Conservation (phyloP, 83 land plant genomes). For the Isoetes engelmannii region DNA sequence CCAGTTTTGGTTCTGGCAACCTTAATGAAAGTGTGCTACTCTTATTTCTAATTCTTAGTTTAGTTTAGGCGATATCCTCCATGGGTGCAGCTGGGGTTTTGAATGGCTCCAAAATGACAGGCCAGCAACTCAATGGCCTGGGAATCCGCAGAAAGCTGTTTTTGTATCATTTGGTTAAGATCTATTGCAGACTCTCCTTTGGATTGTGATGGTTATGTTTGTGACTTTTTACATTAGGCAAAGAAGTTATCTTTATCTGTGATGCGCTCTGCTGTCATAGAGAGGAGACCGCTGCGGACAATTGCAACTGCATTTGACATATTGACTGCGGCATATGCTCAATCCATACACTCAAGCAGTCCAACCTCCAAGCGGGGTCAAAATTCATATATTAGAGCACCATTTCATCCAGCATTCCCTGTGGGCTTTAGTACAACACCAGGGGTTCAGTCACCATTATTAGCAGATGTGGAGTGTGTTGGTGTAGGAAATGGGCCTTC, state of each 20-base stretch:
- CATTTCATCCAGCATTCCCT: background rate
- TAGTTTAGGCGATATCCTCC: background rate
- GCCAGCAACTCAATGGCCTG: no score
- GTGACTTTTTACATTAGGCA: slow-evolving; percentile 36
- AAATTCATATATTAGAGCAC: background rate
- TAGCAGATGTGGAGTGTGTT: background rate
- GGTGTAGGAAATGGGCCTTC: background rate
- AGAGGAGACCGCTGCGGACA: slow-evolving; percentile 57
- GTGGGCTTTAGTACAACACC: background rate
- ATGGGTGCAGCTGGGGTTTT: background rate
- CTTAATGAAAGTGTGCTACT: background rate
- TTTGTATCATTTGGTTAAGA: slow-evolving; percentile 2
- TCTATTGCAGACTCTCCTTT: background rate
- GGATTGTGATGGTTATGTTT: background rate
- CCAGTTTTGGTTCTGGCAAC: background rate
- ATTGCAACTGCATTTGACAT: slow-evolving; percentile 75
- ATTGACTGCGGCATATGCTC: slow-evolving; percentile 52
- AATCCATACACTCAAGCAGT: slow-evolving; percentile 26
- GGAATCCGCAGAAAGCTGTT: no score
- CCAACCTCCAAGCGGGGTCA: slow-evolving; percentile 11
- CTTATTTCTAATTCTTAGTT: background rate
- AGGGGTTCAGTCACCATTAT: background rate
- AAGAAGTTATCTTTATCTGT: slow-evolving; percentile 69
- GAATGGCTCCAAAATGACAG: background rate
- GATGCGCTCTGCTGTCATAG: slow-evolving; percentile 58